Percentiles rank a stretch among this genome's conserved stretches.
These are phyloP conservation scores for Boletus rubescentipes DNA, from an alignment of 768 basidiomycete genomes.

Conservation along the genomic window DNA sequence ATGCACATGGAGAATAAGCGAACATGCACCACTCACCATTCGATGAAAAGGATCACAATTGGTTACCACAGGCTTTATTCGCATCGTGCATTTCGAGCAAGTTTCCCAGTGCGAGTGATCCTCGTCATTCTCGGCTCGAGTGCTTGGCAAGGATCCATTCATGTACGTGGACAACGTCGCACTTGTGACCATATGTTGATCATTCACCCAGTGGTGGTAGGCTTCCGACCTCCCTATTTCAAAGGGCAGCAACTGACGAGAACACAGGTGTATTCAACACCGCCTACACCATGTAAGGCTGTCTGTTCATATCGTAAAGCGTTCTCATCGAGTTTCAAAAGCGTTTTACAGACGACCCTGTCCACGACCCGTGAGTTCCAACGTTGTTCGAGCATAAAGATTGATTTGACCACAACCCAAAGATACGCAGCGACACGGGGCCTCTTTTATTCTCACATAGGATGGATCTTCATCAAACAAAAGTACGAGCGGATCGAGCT, in stretches of 20 bases:
- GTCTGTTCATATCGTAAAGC: neutral
- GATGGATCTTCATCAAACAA: slow-evolving; percentile 13
- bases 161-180: neutral
- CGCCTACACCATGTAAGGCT: slow-evolving; percentile 9
- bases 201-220: slow-evolving; percentile 7
- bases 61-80: slow-evolving; percentile 13
- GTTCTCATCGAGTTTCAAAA: neutral
- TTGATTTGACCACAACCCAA: neutral
- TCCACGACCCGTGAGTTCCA: slow-evolving; percentile 9
- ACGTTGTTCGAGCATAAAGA: neutral
- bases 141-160: slow-evolving; percentile 9
- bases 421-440: slow-evolving; percentile 13
- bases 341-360: slow-evolving; percentile 10
- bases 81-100: slow-evolving; percentile 6
- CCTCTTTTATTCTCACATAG: slow-evolving; percentile 9
- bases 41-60: slow-evolving; percentile 6
- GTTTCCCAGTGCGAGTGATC: neutral
- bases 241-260: neutral
- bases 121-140: slow-evolving; percentile 8
- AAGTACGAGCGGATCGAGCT: slow-evolving; percentile 6
- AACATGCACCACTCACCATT: neutral
- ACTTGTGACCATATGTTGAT: neutral
- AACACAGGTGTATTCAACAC: slow-evolving; percentile 9
- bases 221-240: neutral
- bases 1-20: neutral